Evolutionary conservation across 805 yeast genomes (phyloP).

Genomic region (Cyberlindnera samutprakarnensis): DNA sequence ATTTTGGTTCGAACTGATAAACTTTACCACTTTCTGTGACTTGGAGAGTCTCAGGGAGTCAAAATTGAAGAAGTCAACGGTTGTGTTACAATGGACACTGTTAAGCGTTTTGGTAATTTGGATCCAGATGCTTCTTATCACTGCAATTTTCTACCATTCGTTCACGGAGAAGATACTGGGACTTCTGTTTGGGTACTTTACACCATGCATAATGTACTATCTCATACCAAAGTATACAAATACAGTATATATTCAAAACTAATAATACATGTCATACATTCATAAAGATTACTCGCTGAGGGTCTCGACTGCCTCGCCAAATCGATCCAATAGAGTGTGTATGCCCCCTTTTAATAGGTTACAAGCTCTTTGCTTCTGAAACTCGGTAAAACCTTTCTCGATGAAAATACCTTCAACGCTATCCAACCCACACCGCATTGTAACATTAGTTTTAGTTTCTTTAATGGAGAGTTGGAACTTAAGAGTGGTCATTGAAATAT

Average conservation of each 20-base stretch:
- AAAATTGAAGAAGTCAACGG: background rate
- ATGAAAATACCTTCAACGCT: conserved; percentile 11
- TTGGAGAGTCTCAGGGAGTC: conserved; percentile 2
- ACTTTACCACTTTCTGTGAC: conserved; percentile 5
- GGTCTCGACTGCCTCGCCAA: conserved; percentile 14
- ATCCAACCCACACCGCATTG: conserved; percentile 11
- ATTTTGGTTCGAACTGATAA: conserved; percentile 28
- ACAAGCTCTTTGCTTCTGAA: conserved; percentile 15
- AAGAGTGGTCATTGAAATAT: conserved; percentile 12
- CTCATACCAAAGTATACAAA: conserved; percentile 7
- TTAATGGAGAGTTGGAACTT: conserved; percentile 12
- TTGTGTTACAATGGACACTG: conserved; percentile 5
- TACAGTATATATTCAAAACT: background rate
- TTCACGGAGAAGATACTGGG: conserved; percentile 69
- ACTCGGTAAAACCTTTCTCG: conserved; percentile 14
- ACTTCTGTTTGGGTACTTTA: conserved; percentile 50
- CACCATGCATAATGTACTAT: conserved; percentile 38
- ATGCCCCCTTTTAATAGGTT: conserved; percentile 16
- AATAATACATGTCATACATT: conserved; percentile 1
- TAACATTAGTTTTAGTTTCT: conserved; percentile 6
- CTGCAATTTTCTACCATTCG: conserved; percentile 80
- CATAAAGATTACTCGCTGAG: conserved; percentile 1
- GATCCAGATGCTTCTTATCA: conserved; percentile 57
- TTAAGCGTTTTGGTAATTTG: conserved; percentile 31
- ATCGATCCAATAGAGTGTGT: conserved; percentile 8